Conservation (phyloP, 306 rosid species). For the Betula pendula region DNA sequence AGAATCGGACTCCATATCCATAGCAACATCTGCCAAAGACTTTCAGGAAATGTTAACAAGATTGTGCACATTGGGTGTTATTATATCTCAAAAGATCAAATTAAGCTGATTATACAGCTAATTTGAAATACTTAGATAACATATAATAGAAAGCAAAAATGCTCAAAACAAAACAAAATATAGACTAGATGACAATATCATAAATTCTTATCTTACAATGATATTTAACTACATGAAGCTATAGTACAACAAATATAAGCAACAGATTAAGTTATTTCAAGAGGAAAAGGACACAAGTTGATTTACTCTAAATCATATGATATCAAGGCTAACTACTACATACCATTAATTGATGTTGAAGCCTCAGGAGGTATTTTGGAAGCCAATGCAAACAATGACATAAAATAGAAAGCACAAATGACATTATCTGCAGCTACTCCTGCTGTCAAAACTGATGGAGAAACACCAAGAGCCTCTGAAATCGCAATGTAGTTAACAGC, state of each 20-base stretch:
- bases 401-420: conserved; percentile 44
- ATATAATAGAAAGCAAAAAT: neutral
- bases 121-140: neutral
- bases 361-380: conserved; percentile 43
- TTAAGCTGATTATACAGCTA: neutral
- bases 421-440: conserved; percentile 60
- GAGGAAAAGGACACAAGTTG: neutral
- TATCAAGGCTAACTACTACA: neutral
- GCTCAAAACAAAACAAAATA: neutral
- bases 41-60: neutral
- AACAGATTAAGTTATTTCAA: neutral
- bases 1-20: conserved; percentile 25
- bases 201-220: neutral
- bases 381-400: conserved; percentile 45
- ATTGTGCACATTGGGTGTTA: neutral
- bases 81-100: neutral
- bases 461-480: conserved; percentile 52
- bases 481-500: conserved; percentile 59
- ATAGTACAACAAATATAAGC: no score
- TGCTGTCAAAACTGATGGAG: conserved; percentile 55
- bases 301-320: neutral
- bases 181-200: neutral
- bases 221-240: neutral
- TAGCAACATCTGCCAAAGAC: conserved; percentile 38
- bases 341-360: conserved; percentile 32